phyloP scores from a whole-genome alignment of 2,329 filamentous ascomycete species.

The Zasmidium citrigriseum region DNA sequence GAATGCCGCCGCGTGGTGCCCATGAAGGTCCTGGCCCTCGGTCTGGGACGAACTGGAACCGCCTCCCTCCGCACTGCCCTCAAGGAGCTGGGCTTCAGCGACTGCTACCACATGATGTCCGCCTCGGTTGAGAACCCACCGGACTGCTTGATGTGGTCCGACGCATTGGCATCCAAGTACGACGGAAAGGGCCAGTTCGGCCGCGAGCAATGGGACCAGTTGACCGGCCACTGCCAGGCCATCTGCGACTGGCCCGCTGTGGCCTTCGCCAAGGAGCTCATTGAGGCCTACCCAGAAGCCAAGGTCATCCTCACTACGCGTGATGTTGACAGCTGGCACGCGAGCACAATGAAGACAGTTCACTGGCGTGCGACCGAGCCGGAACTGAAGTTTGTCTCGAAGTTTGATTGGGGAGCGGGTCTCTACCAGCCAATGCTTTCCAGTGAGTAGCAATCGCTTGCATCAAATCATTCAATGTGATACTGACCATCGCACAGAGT shows the following conservation, averaged over 20 bases:
- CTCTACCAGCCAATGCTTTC: slow-evolving; percentile 71
- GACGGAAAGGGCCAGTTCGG: slow-evolving; percentile 63
- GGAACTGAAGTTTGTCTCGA: slow-evolving; percentile 57
- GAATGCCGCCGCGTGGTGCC: slow-evolving; percentile 67
- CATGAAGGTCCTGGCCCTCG: slow-evolving; percentile 72
- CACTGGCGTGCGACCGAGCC: slow-evolving; percentile 67
- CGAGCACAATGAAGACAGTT: slow-evolving; percentile 66
- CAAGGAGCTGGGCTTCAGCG: slow-evolving; percentile 65
- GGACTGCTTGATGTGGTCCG: slow-evolving; percentile 69
- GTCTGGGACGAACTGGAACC: slow-evolving; percentile 70
- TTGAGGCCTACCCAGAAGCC: slow-evolving; percentile 70
- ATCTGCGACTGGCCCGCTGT: slow-evolving; percentile 70
- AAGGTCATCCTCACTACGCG: slow-evolving; percentile 70
- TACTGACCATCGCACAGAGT: slow-evolving; percentile 43
- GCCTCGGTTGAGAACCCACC: slow-evolving; percentile 66
- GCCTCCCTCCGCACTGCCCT: slow-evolving; percentile 68
- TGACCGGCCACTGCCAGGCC: slow-evolving; percentile 65
- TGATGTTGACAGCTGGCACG: slow-evolving; percentile 66
- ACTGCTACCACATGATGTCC: slow-evolving; percentile 75
- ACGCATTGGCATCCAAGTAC: slow-evolving; percentile 65
- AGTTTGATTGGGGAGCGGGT: slow-evolving; percentile 63
- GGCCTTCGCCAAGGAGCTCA: slow-evolving; percentile 68
- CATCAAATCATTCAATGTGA: slow-evolving; percentile 6
- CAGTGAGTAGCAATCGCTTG: slow-evolving; percentile 37
- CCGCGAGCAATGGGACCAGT: slow-evolving; percentile 68